Base-by-base conservation (phyloP, 2,329 filamentous ascomycete species). In the Fusarium foetens region DNA sequence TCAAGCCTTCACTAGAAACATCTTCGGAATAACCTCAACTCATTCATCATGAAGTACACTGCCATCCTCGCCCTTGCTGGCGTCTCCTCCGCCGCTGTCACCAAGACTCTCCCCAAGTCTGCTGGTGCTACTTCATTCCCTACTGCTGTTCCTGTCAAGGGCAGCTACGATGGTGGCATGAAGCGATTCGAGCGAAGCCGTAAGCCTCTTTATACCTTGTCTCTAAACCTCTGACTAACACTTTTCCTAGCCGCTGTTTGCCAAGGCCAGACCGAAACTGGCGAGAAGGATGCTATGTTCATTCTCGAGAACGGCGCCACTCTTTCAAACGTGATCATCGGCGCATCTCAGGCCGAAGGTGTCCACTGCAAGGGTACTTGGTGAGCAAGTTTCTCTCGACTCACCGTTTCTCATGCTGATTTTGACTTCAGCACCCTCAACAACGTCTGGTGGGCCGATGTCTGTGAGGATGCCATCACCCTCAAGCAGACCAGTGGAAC, bases 251-350 rank as follows among this genome's bases (percentile, higher is more conserved):
- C 73, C 25, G 19, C 41, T 5, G 73, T 75, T 35, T 80, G 79
- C 55, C 54, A 78, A 39, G 79, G 64, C 1, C 75, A 80, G 62
- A 57, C 23, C 0, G 79, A 78, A 57, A 77, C 73, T 43, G 76
- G 75, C 21, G 68, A 76, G 42, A 63, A 60, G 25, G 76, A 72
- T 57, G 84, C 86, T 49, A 86, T 88, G 76, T 88, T 88, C 82
- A 81, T 86, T 68, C 80, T 89, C 58, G 81, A 84, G 76, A 80
- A 83, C 55, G 86, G 86, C 35, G 87, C 83, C 35, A 86, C 82
- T 31, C 79, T 88, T 33, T 84, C 82, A 70, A 88, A 88, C 73
- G 86, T 85, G 76, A 87, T 88, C 75, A 87, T 88, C 58, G 86
- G 87, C 27, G 81, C 81, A n/a, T 82, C 84, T 64, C 81, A 87